Base-by-base conservation (phyloP, 805 yeast species). In the Spathaspora arborariae region DNA sequence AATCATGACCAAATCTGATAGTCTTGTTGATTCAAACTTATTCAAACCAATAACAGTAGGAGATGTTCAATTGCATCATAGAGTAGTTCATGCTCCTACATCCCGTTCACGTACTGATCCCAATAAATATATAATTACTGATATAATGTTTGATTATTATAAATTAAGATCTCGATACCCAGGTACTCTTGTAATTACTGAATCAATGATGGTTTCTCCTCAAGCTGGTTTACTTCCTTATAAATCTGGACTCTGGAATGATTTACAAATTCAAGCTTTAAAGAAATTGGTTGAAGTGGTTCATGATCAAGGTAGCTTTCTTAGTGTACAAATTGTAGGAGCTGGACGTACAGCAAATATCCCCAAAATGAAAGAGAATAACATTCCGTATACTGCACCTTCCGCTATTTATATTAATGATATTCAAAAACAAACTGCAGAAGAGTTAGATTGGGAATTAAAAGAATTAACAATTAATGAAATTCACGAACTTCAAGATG, bases 271-370 rank as follows among this genome's bases (percentile, higher is more conserved):
- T 18, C 13, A 10, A 2, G 48, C 42, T 4, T 50, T 84, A 81
- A 71, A 67, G 51, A 62, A 66, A 49, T 67, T 80, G 30, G 60
- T 61, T 20, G 76, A 74, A 24, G 68, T 64, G 7, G 71, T 78
- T 20, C 85, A 79, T 55, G 63, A 54, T 1, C 70, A 76, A 51
- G 56, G 59, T 19, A 70, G 82, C 0, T 68, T 58, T 44, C 58
- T 72, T 1, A 62, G 75, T 39, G 56, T 70, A 27, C 87, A 82
- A 64, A 50, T 82, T 16, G 80, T 83, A 81, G 69, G 64, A 6
- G 57, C 79, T 20, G 84, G 84, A 19, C 63, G 80, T 43, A 67
- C 60, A 38, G 68, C 64, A 16, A 59, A 54, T 35, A 15, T 30
- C n/a, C 6, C 16, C 10, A 13, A 9, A 5, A 57, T 65, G 27